Percentiles rank a stretch among this genome's conserved stretches.
phyloP scores from a whole-genome alignment of 257 asterid genomes.

The Nicotiana otophora region DNA sequence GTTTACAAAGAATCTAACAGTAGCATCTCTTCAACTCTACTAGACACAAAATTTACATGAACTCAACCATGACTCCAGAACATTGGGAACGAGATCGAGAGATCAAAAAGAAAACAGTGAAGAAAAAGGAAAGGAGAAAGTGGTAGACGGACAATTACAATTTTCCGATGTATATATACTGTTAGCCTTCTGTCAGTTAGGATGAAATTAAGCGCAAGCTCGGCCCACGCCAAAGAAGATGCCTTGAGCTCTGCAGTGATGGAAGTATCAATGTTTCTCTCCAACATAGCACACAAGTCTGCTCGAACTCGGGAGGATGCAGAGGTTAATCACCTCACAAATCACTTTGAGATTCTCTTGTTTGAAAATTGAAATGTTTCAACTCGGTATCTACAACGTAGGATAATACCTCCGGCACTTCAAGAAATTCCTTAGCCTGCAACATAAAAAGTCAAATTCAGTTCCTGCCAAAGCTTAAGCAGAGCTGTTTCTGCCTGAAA shows the following conservation, averaged over 20 bases:
- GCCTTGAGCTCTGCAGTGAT: conserved; percentile 65
- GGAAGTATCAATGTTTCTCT: conserved; percentile 68
- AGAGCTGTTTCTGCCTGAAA: not conserved
- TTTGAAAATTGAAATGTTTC: conserved; percentile 47
- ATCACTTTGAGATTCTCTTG: conserved; percentile 70
- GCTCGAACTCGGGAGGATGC: conserved; percentile 46
- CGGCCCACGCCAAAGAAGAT: conserved; percentile 92
- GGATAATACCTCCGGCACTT: conserved; percentile 46
- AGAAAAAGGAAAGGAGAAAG: not conserved
- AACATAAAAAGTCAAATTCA: not conserved
- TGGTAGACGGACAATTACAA: not conserved
- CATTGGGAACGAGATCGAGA: not conserved
- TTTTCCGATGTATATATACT: not conserved
- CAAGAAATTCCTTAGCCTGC: conserved; percentile 79
- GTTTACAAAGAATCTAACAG: conserved; percentile 37
- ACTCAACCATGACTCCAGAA: conserved; percentile 15
- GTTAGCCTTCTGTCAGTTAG: conserved; percentile 22
- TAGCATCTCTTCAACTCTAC: conserved; percentile 12
- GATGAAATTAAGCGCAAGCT: conserved; percentile 65
- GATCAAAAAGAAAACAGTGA: not conserved
- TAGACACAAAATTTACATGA: conserved; percentile 30
- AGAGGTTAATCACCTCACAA: conserved; percentile 58
- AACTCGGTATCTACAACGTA: conserved; percentile 71
- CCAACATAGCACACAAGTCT: conserved; percentile 62
- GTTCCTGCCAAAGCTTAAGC: not conserved